Base-by-base conservation (phyloP, 768 basidiomycete genomes). In the Leccinum barrowsii region DNA sequence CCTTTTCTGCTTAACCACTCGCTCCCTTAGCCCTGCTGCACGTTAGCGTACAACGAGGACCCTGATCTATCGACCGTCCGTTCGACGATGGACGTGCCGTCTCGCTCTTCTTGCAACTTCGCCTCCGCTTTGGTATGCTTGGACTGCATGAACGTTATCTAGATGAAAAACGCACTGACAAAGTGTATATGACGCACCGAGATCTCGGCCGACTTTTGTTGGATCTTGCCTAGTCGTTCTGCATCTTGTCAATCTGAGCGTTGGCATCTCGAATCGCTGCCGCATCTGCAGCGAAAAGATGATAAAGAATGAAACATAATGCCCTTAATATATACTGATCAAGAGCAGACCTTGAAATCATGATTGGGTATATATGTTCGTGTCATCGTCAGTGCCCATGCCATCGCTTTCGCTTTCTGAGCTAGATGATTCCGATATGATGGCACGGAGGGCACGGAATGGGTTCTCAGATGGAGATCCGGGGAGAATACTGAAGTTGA, bases 51-150 rank as follows among this genome's bases (percentile, higher is more conserved):
- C 26, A 26, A 7, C 26, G 26, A 26, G 26, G 26, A 26, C 26
- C 26, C 26, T 26, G 26, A 26, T 26, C 7, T 7, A 63, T 87
- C 83, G 8, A 79, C 85, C 1, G 89, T 91, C 54, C 90, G 79
- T 70, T 96, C 92, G 24, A 96, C 93, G 54, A 96, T 80, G 22
- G 87, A 91, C 7, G 94, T 98, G 3, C 95, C 96, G 67, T 99
- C 94, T 30, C 92, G 81, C 72, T 98, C 97, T 62, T 92, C 88
- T 58, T 85, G 80, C 12, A 98, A 82, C 62, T 84, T 86, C 3
- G 75, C 76, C 59, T 92, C 87, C 1, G 89, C 90, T 59, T 82
- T 79, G 30, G 82, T 77, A 63, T 88, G 82, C 13, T 78, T 73
- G 49, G 75, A 76, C 85, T 92, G 48, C 24, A 37, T 10, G 10